Percentiles rank a stretch among this genome's conserved stretches.
Conservation (phyloP, 345 rosid species). For the Ailanthus altissimus region DNA sequence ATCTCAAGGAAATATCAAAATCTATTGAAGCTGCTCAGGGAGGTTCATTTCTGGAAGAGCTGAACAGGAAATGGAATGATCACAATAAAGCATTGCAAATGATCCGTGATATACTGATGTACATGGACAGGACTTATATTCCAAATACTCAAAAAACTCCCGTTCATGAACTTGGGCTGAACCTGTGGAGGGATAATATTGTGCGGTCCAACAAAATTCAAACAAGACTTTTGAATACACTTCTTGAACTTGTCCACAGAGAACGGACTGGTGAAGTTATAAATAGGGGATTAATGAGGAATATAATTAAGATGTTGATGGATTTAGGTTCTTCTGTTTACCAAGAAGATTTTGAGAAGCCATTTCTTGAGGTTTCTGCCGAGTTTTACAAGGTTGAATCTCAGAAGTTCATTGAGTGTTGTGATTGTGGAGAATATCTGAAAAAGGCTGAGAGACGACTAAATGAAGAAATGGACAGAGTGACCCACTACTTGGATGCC, state of each 20-base stretch:
- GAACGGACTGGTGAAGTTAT: slow-evolving; percentile 94
- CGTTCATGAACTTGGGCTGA: slow-evolving; percentile 91
- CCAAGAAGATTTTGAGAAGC: slow-evolving; percentile 97
- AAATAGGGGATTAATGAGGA: slow-evolving; percentile 91
- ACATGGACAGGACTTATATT: slow-evolving; percentile 94
- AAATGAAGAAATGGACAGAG: slow-evolving; percentile 96
- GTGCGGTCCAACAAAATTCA: slow-evolving; percentile 76
- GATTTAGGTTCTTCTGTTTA: slow-evolving; percentile 91
- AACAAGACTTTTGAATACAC: slow-evolving; percentile 66
- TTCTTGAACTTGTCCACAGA: slow-evolving; percentile 78
- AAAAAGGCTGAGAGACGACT: slow-evolving; percentile 93
- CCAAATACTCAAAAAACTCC: slow-evolving; percentile 78
- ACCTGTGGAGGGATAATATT: slow-evolving; percentile 88
- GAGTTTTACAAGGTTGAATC: slow-evolving; percentile 93
- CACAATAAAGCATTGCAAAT: slow-evolving; percentile 97
- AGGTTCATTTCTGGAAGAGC: slow-evolving; percentile 84
- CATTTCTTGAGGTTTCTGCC: slow-evolving; percentile 82
- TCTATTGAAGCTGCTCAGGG: slow-evolving; percentile 91
- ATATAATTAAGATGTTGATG: slow-evolving; percentile 88
- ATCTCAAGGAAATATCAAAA: slow-evolving; percentile 79
- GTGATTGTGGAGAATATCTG: slow-evolving; percentile 93
- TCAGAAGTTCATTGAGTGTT: slow-evolving; percentile 84
- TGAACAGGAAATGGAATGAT: slow-evolving; percentile 95
- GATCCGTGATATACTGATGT: slow-evolving; percentile 98
- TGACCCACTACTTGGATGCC: slow-evolving; percentile 81